Percentiles rank a stretch among this genome's conserved stretches.
These are phyloP conservation scores for Leucocoprinus leucothites DNA, from an alignment of 768 basidiomycete species.

Conservation along the genomic window DNA sequence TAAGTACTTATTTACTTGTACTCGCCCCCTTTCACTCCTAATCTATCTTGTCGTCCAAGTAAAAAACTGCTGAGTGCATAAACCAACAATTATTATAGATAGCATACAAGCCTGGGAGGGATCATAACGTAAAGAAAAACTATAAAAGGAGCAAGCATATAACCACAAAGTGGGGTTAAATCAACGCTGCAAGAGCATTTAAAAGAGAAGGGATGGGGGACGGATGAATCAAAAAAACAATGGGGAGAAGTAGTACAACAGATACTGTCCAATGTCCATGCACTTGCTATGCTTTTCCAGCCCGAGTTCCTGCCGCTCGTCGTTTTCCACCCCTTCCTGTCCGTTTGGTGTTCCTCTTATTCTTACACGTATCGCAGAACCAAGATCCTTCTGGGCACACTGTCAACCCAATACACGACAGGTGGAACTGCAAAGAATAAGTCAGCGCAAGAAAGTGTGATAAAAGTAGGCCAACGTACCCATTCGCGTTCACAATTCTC, in stretches of 20 bases:
- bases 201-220: background rate
- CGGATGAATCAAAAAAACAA: background rate
- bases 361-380: conserved; percentile 70
- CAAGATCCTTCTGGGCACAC: conserved; percentile 68
- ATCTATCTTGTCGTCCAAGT: background rate
- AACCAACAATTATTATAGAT: conserved; percentile 10
- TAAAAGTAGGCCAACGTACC: conserved; percentile 51
- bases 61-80: background rate
- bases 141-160: conserved; percentile 3
- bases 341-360: conserved; percentile 52
- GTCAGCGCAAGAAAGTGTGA: conserved; percentile 5
- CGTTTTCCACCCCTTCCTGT: conserved; percentile 53
- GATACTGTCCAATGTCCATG: background rate
- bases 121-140: conserved; percentile 1
- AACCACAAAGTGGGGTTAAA: too few species aligned
- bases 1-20: conserved; percentile 4
- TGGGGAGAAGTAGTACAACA: background rate
- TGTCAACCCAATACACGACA: conserved; percentile 67
- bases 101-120: background rate
- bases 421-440: conserved; percentile 61
- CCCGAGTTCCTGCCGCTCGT: conserved; percentile 28
- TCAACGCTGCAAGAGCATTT: background rate
- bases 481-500: conserved; percentile 80
- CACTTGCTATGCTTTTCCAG: conserved; percentile 20
- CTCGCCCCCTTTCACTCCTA: background rate